Percentiles rank a stretch among this genome's conserved stretches.
Evolutionary conservation across 768 basidiomycete genomes (phyloP).

Genomic region (Paxillus involutus): DNA sequence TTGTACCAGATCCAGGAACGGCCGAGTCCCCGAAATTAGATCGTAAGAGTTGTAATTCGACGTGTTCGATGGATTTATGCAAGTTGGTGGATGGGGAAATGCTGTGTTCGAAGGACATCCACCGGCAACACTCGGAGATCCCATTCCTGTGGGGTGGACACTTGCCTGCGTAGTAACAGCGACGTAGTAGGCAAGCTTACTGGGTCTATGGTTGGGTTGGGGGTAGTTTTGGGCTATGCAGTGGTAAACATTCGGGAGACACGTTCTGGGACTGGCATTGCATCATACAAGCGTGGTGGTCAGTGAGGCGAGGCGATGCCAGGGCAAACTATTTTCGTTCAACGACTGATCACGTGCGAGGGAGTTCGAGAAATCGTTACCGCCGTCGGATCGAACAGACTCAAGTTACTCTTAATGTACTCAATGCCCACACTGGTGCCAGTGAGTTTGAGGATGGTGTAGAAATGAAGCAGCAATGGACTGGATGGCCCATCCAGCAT

Average conservation of each 20-base stretch:
- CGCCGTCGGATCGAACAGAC: too few species aligned
- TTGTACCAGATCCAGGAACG: conserved; percentile 57
- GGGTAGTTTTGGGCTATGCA: conserved; percentile 57
- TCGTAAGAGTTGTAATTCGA: conserved; percentile 67
- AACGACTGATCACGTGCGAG: conserved; percentile 7
- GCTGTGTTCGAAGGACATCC: conserved; percentile 51
- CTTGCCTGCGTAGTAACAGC: neutral
- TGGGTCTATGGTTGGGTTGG: conserved; percentile 61
- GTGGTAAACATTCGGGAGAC: conserved; percentile 30
- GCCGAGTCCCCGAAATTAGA: conserved; percentile 77
- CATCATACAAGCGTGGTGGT: conserved; percentile 9
- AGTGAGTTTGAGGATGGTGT: neutral
- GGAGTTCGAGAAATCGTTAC: too few species aligned
- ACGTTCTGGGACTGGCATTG: conserved; percentile 20
- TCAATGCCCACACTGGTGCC: too few species aligned
- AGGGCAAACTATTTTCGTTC: too few species aligned
- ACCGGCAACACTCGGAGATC: conserved; percentile 69
- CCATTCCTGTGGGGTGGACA: conserved; percentile 57
- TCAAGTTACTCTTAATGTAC: too few species aligned
- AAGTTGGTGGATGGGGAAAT: conserved; percentile 49
- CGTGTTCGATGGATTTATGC: conserved; percentile 49
- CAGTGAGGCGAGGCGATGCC: too few species aligned
- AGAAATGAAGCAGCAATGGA: neutral
- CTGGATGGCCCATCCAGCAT: neutral
- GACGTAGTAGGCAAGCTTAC: conserved; percentile 33